Evolutionary conservation across 306 rosid genomes (phyloP), one percentile per base, ranked within the genome.

Genomic region (Echinosophora koreensis): DNA sequence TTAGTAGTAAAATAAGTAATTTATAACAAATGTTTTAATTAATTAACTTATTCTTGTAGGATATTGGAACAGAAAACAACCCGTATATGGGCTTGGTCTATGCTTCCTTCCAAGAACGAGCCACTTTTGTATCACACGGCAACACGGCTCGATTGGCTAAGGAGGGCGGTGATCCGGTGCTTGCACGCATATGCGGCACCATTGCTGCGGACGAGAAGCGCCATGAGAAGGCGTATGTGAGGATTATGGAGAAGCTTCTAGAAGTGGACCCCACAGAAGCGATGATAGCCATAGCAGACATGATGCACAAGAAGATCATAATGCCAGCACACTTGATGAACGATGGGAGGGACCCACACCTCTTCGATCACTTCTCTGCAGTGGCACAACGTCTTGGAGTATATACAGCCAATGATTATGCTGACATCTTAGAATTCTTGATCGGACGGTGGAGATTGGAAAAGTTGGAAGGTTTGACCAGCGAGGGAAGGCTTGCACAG

Each of bases 1-100:
- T 22, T 22, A 22, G 22, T 22, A 22, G 1, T 22, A 22, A 22
- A 22, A 22, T 22, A 22, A 22, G 0, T 22, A 22, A 22, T 22
- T 22, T 22, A 22, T 22, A 22, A 22, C 22, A 22, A 22, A 22
- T 22, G 22, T 22, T 22, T 22, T 22, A 22, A 22, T 22, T 22
- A 22, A 28, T 22, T 56, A 8, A 27, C 9, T 30, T 28, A 5
- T 59, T 59, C 0, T 11, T 5, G 39, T 32, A 87, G 94, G 88
- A 88, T 17, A 77, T 86, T 3, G 82, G 85, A 27, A 80, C 87
- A 0, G 92, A 88, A 51, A 88, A 88, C 77, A 86, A 88, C 77
- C 92, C 95, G 1, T 90, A 90, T 61, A 39, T 88, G 82, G 95
- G 92, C 0, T 88, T 80, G 39, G 95, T 90, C 28, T 88, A 88